Conservation (phyloP, 1,284 basidiomycete species). For the Uromyces viciae-fabae region DNA sequence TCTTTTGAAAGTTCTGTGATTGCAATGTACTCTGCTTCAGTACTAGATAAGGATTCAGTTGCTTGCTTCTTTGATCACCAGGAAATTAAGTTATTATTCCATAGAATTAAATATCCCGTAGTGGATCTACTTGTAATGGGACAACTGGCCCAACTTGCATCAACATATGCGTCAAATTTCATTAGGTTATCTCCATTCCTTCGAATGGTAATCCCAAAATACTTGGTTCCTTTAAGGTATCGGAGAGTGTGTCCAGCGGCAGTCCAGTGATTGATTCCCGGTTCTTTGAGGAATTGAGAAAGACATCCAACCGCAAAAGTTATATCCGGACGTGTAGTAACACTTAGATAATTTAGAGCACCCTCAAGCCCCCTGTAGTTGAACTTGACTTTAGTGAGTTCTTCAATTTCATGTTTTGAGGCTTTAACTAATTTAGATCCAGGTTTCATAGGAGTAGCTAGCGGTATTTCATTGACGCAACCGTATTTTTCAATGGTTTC, state of each 20-base stretch:
- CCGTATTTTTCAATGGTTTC: not conserved
- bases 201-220: no score
- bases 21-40: not conserved
- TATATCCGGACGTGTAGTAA: not conserved
- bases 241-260: not conserved
- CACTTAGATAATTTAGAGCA: not conserved
- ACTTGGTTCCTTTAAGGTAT: no score
- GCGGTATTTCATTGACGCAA: not conserved
- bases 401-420: not conserved
- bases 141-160: not conserved
- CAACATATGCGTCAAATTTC: not conserved
- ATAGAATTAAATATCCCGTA: not conserved
- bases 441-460: not conserved
- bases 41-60: not conserved
- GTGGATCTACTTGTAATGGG: not conserved
- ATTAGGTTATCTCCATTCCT: not conserved
- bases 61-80: conserved; percentile 3
- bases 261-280: not conserved
- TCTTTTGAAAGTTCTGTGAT: not conserved
- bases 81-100: not conserved
- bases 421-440: not conserved
- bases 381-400: not conserved
- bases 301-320: not conserved
- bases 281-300: not conserved
- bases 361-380: not conserved